Evolutionary conservation across 768 basidiomycete genomes (phyloP), one percentile per base, ranked within the genome.

Genomic region (Leccinum subgranulosum): DNA sequence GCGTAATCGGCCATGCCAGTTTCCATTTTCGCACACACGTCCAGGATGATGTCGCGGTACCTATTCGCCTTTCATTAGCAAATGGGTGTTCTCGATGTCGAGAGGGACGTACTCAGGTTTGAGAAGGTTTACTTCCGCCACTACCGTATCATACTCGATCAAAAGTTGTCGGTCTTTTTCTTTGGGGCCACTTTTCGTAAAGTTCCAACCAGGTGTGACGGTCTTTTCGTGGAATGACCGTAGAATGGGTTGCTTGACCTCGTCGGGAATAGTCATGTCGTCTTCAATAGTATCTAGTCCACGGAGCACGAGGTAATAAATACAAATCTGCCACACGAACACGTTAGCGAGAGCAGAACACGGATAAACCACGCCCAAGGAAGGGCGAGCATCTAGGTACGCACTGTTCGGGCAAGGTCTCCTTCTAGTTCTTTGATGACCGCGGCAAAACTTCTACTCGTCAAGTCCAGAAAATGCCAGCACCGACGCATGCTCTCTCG

Each of bases 211-310:
- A 0, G 90, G 86, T 4, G 85, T 84, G 23, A 88, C 76, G 5
- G 90, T 87, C 64, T 88, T 84, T 65, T 84, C 72, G 75, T 95
- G 88, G 75, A 98, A 94, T 1, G 84, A 75, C 10, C 92, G 85
- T 33, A 99, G 79, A 28, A 98, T 66, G 3, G 92, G 88, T 54
- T 94, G 91, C 70, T 99, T 99, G 64, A 87, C 72, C 17, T 84
- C 76, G 72, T 94, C 92, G 1, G 91, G 81, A 56, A 99, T 84
- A 0, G 94, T 91, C 94, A 98, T 98, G 76, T 99, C 96, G 73
- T 99, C 96, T 73, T 98, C 96, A 61, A 99, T 84, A 4, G 96
- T 99, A 72, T 99, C 96, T n/a, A 98, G 78, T 6, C 86, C 97
- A 21, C 96, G 85, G 6, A 99, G 81, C 6, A 95, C 90, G 45